Percentiles rank a stretch among this genome's conserved stretches.
Conservation (phyloP, 1,139 yeast species). For the Geotrichum carabidarum region DNA sequence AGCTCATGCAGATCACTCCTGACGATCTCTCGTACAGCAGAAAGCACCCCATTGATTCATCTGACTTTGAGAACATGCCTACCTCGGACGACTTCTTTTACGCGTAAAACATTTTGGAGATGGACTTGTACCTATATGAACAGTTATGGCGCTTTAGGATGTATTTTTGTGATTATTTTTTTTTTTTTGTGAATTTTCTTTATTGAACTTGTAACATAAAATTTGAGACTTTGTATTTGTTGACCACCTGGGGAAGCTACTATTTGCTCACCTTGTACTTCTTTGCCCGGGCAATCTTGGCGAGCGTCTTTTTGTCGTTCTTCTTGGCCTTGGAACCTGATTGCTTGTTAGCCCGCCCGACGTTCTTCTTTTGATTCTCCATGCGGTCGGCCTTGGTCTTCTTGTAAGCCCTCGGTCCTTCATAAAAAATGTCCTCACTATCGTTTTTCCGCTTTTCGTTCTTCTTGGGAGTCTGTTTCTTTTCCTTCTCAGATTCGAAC, state of each 20-base stretch:
- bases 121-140: not conserved
- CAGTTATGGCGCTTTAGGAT: not conserved
- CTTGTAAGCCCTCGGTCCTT: constrained; percentile 28
- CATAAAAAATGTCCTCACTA: constrained; percentile 43
- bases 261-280: constrained; percentile 44
- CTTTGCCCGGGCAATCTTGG: constrained; percentile 26
- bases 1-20: constrained; percentile 52
- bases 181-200: constrained; percentile 1
- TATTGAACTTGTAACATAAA: not conserved
- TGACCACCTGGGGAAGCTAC: not conserved
- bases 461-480: constrained; percentile 51
- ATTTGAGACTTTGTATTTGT: not conserved
- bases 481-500: constrained; percentile 79
- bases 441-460: constrained; percentile 59
- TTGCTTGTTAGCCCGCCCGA: constrained; percentile 32
- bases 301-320: constrained; percentile 17
- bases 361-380: constrained; percentile 23
- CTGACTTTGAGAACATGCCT: constrained; percentile 17
- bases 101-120: constrained; percentile 14
- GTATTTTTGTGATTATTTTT: not conserved
- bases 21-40: constrained; percentile 34
- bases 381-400: constrained; percentile 33
- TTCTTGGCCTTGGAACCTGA: constrained; percentile 43
- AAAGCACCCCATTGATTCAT: constrained; percentile 4
- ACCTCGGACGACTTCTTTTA: constrained; percentile 32